phyloP scores from a whole-genome alignment of 768 basidiomycete species.

The Suillus placidus region DNA sequence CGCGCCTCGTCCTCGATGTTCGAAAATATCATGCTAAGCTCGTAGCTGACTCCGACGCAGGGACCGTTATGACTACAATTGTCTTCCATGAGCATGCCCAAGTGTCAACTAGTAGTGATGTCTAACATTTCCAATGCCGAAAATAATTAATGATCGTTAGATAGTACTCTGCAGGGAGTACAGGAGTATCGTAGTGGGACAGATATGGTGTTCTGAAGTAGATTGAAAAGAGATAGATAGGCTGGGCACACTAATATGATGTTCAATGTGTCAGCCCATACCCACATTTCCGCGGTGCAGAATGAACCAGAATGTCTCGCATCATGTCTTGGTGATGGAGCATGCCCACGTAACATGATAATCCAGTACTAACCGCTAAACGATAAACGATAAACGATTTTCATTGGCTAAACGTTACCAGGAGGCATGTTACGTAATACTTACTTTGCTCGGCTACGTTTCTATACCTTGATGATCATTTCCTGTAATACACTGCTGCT shows the following conservation, averaged over 20 bases:
- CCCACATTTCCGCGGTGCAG: background rate
- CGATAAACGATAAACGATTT: too few species aligned
- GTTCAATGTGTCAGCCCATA: background rate
- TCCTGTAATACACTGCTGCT: too few species aligned
- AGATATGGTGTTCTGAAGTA: background rate
- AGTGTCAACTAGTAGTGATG: background rate
- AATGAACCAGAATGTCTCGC: too few species aligned
- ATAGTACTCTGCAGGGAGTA: background rate
- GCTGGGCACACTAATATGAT: background rate
- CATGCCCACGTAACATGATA: too few species aligned
- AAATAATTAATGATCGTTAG: background rate
- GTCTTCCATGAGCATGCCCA: background rate
- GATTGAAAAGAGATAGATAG: background rate
- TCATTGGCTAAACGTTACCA: too few species aligned
- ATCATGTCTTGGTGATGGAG: too few species aligned
- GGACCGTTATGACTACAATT: background rate
- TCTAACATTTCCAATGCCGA: background rate
- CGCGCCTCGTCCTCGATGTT: background rate
- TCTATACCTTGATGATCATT: too few species aligned
- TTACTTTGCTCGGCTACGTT: too few species aligned
- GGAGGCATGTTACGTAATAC: too few species aligned
- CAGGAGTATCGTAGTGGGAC: background rate
- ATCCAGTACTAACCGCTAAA: too few species aligned
- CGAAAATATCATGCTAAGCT: background rate
- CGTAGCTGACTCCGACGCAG: background rate